Evolutionary conservation across 75 land plant genomes (phyloP), one percentile per base, ranked within the genome.

Genomic region (Pinus taeda): DNA sequence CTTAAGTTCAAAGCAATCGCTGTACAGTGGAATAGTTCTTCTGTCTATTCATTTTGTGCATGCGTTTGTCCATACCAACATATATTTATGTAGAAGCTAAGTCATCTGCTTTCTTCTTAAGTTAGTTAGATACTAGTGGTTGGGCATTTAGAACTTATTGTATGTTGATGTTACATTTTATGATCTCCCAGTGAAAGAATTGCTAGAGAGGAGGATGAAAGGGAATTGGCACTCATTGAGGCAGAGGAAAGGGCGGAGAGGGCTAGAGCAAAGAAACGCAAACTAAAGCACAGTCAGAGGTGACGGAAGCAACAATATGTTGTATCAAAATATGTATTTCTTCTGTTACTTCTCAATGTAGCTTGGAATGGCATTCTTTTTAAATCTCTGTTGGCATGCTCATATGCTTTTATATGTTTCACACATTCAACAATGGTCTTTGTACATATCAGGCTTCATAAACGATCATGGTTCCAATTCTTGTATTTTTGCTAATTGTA

Each of bases 151-250:
- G 36, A 9, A 20, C 8, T 53, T 57, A 15, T 42, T 73, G 7
- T 18, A 73, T 24, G 15, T 29, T 73, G 15, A 55, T 53, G 57
- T 73, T 26, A 30, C 33, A 17, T 57, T 49, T 71, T 18, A 15
- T 67, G 22, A 45, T 73, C 4, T 66, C 30, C 49, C 78, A 86
- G 88, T 80, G 87, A 83, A 55, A 77, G 79, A 65, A 72, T 84
- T 80, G 88, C 88, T 8, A 61, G 83, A 53, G 83, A 84, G 70
- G 88, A 86, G 58, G 87, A 86, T 73, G 88, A 84, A 59, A 56
- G 87, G 62, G 87, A 86, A 64, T 73, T 80, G 74, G 83, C 57
- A 77, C 60, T 85, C 59, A 85, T 86, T 33, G 88, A 86, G 26
- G 83, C 57, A 55, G 88, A 86, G 63, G 88, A 86, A 57, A 79